Base-by-base conservation (phyloP, 139 green algal genomes). In the Deuterostichococcus epilithicus region DNA sequence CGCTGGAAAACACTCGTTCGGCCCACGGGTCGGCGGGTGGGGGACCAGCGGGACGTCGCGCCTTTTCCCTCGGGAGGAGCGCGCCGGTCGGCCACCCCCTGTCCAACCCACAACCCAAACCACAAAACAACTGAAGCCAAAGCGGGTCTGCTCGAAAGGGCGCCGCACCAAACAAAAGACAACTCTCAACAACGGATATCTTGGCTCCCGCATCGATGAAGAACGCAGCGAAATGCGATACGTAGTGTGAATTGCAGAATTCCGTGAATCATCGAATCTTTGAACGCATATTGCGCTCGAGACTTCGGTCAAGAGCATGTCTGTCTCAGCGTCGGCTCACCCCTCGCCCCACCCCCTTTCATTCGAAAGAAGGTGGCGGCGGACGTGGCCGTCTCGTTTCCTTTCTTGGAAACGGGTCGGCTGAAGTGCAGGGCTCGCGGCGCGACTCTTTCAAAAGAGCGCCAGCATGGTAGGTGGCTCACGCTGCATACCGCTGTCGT, bases 151-250 rank as follows among this genome's bases (percentile, higher is more conserved):
- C 44, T 30, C n/a, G 65, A 23, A 34, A 47, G 20, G 34, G 38
- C 78, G 58, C 25, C n/a, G 69, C 60, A 28, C 59, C 76, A 67
- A 83, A 88, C 76, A 70, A 80, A 80, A 86, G 78, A 92, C 86
- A 94, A 94, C 90, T 93, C 88, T 94, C 88, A 93, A 93, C 89
- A 93, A 94, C 85, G 85, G 87, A 92, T 93, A 90, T 91, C 90
- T 94, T 90, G 90, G 88, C 90, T 94, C 89, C 87, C 80, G 85
- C 85, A 93, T 90, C 89, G 91, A 96, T 95, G 91, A 96, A 96
- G 91, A 94, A 94, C 91, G 91, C 90, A 94, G 91, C 90, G 90
- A 95, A 95, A 93, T 96, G 90, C 90, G 91, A 96, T 94, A 96
- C 88, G 87, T 95, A 94, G 86, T 94, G 91, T 92, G 91, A 96